Conservation (phyloP, 176 grass and related monocot genomes). For the Lolium rigidum region DNA sequence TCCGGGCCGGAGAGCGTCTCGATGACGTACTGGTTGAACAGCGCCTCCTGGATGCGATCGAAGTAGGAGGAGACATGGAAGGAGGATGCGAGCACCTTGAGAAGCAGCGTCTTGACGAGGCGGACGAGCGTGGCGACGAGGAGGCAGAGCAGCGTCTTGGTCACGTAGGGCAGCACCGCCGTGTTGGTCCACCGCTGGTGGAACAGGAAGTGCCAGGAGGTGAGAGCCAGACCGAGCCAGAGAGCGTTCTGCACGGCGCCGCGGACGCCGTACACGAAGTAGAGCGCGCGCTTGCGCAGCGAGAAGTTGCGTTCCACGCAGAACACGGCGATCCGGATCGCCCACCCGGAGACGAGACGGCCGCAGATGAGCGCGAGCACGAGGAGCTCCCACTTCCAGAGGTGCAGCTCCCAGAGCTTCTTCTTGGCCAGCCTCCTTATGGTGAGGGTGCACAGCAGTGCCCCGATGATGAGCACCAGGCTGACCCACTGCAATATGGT, state of each 20-base stretch:
- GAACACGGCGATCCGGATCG: slow-evolving; percentile 69
- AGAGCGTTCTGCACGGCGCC: slow-evolving; percentile 69
- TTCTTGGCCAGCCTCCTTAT: slow-evolving; percentile 38
- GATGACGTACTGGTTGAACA: slow-evolving; percentile 80
- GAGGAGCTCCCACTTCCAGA: slow-evolving; percentile 83
- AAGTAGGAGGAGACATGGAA: slow-evolving; percentile 89
- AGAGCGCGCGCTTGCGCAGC: slow-evolving; percentile 75
- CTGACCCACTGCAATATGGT: slow-evolving; percentile 75
- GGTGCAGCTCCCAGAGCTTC: slow-evolving; percentile 51
- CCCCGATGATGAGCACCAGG: slow-evolving; percentile 65
- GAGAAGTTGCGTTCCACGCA: slow-evolving; percentile 76
- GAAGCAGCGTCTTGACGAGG: slow-evolving; percentile 71
- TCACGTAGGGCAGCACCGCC: slow-evolving; percentile 58
- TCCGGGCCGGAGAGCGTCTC: slow-evolving; percentile 77
- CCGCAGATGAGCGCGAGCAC: slow-evolving; percentile 82
- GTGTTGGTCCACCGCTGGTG: slow-evolving; percentile 53
- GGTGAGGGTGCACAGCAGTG: slow-evolving; percentile 56
- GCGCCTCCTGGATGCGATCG: slow-evolving; percentile 81
- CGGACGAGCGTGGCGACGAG: slow-evolving; percentile 70
- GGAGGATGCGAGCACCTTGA: slow-evolving; percentile 85
- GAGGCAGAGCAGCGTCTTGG: slow-evolving; percentile 77
- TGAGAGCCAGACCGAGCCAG: slow-evolving; percentile 74
- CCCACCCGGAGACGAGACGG: slow-evolving; percentile 75
- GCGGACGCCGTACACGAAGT: slow-evolving; percentile 86
- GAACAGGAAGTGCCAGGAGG: slow-evolving; percentile 78